Base-by-base conservation (phyloP, 495 filamentous ascomycete genomes). In the Aspergillus egyptiacus region DNA sequence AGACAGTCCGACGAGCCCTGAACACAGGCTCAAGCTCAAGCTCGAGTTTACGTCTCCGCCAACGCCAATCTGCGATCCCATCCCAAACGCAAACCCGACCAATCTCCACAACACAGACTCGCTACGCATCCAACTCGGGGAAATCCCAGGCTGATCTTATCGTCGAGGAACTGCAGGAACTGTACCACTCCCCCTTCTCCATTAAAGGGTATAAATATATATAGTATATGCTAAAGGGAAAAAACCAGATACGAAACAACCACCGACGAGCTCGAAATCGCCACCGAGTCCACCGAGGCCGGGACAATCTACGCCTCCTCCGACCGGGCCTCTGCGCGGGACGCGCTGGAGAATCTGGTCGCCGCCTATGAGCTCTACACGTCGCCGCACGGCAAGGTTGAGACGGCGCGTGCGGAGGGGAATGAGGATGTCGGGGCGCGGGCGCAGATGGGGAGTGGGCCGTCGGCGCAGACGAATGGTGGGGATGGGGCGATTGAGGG, bases 201-300 rank as follows among this genome's bases (percentile, higher is more conserved):
- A 17, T 34, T 23, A n/a, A n/a, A n/a, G n/a, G n/a, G 8, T 11
- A 18, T 1, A 36, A 36, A 14, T 8, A 31, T 8, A n/a, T n/a
- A n/a, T n/a, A n/a, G n/a, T n/a, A n/a, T n/a, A n/a, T n/a, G n/a
- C n/a, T n/a, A n/a, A n/a, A n/a, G n/a, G n/a, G n/a, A n/a, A 45
- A 43, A 22, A 38, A 9, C 19, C 17, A 66, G 63, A 1, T 66
- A 66, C 53, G 66, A 72, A 56, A 57, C 60, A 14, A 65, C 71
- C 5, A 72, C 66, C 61, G 71, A 74, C 54, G 71, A 74, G 56
- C 67, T 74, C 50, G 71, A 74, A 60, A 74, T 74, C 44, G 71
- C 71, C 5, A 71, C 66, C 2, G 71, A 74, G 24, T 68, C 64
- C 57, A 72, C 71, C 8, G 65, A 71, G 34, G 43, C 50, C 5